phyloP scores from a whole-genome alignment of 2,329 filamentous ascomycete genomes.

The Colletotrichum magnum region DNA sequence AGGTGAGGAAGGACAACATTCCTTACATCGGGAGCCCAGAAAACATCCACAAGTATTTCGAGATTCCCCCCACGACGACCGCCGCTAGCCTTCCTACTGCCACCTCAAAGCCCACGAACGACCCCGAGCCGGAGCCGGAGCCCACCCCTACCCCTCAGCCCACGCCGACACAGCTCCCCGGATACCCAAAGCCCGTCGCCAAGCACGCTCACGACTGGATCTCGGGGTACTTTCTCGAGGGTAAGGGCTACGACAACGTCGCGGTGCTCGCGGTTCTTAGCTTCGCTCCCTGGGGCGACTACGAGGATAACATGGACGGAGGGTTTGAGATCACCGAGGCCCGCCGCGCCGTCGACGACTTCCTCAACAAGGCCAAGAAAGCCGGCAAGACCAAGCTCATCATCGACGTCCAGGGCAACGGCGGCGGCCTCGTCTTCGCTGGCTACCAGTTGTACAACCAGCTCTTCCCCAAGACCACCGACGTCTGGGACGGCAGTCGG shows the following conservation, averaged over 20 bases:
- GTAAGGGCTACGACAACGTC: conserved; percentile 46
- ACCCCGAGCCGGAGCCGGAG: too few species aligned
- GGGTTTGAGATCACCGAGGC: conserved; percentile 41
- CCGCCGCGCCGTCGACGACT: conserved; percentile 47
- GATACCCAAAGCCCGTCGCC: conserved; percentile 46
- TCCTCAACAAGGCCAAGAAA: conserved; percentile 61
- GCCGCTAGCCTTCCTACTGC: background rate
- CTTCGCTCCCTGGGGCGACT: conserved; percentile 40
- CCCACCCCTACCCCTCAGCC: conserved; percentile 6
- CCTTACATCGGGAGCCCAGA: conserved; percentile 6
- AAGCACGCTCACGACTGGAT: conserved; percentile 45
- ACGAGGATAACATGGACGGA: background rate
- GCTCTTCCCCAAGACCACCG: conserved; percentile 48
- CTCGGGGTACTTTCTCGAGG: conserved; percentile 48
- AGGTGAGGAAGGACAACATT: background rate
- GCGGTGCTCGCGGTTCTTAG: conserved; percentile 45
- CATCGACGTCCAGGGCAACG: conserved; percentile 74
- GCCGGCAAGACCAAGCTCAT: conserved; percentile 71
- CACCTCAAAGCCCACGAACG: background rate
- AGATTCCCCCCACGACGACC: conserved; percentile 19
- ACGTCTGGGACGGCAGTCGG: conserved; percentile 40
- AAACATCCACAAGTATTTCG: conserved; percentile 27
- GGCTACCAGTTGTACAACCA: conserved; percentile 64
- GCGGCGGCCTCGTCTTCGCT: conserved; percentile 66
- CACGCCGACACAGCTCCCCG: conserved; percentile 34